Evolutionary conservation across 1,139 yeast genomes (phyloP), one percentile per base, ranked within the genome.

Genomic region (Lodderomyces theae): DNA sequence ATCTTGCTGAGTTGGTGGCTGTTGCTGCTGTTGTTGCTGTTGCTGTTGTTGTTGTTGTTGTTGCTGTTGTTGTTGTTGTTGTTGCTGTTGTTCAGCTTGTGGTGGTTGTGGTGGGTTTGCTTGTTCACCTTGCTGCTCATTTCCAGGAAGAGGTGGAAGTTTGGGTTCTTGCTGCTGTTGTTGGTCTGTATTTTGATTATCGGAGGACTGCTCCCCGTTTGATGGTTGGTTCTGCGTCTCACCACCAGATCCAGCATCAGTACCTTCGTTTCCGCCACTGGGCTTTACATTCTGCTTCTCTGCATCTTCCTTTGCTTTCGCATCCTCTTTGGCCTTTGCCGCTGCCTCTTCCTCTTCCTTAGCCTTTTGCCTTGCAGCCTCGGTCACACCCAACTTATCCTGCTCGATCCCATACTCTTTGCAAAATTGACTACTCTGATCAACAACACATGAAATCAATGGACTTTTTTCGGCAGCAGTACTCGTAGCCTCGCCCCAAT

Each of bases 401-500:
- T 43, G 46, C 17, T 50, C 54, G 3, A 40, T 37, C 5, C 58
- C 62, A 40, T 50, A 58, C 3, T 38, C 41, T 24, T 46, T 42
- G 45, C 62, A 58, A 38, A 54, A 56, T 3, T 50, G 49, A 4
- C 35, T 39, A 11, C 58, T 53, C 29, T 39, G 41, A 7, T 48
- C 42, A 40, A 58, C 44, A 25, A 54, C 54, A 48, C 62, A 58
- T 21, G 26, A 33, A 11, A 45, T 42, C 29, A 42, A 44, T 9
- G 19, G 16, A n/a, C 33, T 41, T 4, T 38, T 18, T 3, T 33
- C 28, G 13, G 18, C 4, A 19, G 26, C 26, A n/a, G 15, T 3
- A 4, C 16, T 13, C 4, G 24, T 2, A 8, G 9, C 25, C 22
- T 19, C 18, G 13, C 39, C 41, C 43, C 41, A 37, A 19, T 30